Conservation (phyloP, 2,329 filamentous ascomycete genomes). For the Phialophora verrucosa region DNA sequence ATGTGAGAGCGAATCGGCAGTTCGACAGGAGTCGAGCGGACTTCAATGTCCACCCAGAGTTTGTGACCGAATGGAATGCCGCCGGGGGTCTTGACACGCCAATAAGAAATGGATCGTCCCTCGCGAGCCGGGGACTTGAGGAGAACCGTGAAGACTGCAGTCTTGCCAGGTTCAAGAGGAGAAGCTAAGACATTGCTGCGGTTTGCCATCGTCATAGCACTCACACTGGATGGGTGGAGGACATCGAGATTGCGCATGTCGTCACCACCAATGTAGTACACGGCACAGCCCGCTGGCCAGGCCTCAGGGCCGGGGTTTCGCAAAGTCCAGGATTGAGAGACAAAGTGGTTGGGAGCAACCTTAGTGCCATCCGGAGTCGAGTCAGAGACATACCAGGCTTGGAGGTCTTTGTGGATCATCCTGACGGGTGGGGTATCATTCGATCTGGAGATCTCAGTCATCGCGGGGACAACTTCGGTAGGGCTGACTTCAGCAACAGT, state of each 20-base stretch:
- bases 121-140: conserved; percentile 78
- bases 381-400: conserved; percentile 77
- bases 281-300: conserved; percentile 89
- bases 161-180: conserved; percentile 73
- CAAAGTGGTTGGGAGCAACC: conserved; percentile 72
- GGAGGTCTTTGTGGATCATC: conserved; percentile 56
- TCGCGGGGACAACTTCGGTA: conserved; percentile 47
- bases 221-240: conserved; percentile 75
- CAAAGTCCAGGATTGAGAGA: conserved; percentile 90
- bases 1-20: conserved; percentile 37
- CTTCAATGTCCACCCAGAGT: conserved; percentile 90
- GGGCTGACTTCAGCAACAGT: conserved; percentile 77
- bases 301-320: conserved; percentile 77
- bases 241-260: conserved; percentile 94
- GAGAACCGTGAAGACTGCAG: conserved; percentile 79
- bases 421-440: conserved; percentile 38
- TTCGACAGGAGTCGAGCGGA: conserved; percentile 48
- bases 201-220: conserved; percentile 76
- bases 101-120: conserved; percentile 90
- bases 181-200: conserved; percentile 79
- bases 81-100: conserved; percentile 83
- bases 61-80: conserved; percentile 88
- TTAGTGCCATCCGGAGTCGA: conserved; percentile 77
- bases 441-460: conserved; percentile 29
- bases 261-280: conserved; percentile 91